Base-by-base conservation (phyloP, 2,329 filamentous ascomycete species). In the Fusarium graminum region DNA sequence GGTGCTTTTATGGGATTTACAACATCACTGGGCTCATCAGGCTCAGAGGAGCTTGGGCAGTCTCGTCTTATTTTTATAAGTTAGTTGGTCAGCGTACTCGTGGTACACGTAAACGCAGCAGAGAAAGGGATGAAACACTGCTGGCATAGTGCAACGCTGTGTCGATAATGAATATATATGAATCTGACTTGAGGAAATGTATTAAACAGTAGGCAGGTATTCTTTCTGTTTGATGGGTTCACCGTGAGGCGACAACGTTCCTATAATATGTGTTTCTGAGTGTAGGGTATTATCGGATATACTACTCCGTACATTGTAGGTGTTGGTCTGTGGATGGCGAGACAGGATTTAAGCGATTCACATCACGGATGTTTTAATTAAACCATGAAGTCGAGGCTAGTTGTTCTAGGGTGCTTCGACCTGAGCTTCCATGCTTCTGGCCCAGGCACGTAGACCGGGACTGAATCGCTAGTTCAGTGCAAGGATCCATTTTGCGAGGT, bases 321-420 rank as follows among this genome's bases (percentile, higher is more conserved):
- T 22, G 22, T 26, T 13, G 6, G 19, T 32, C 49, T 17, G 25
- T 25, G 14, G 13, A 14, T 22, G 11, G 11, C 8, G 13, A 46
- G 10, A 25, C 19, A 43, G 4, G 16, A 17, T 16, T n/a, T 10
- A 16, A 14, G 45, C 19, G 19, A 32, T 32, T 42, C 25, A 19
- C 36, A 16, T 30, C 25, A 30, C 26, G 41, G 22, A 32, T 19
- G n/a, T 14, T n/a, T 14, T 44, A 25, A 42, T 13, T 40, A 28
- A 14, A 36, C 14, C 16, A 44, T 38, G n/a, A 17, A 59, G 5
- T 36, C 8, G 16, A 36, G 16, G 34, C 13, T 34, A 43, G 9
- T 36, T 64, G 30, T 67, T 67, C 64, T 47, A 49, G 47, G 40
- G 25, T 52, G 49, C 63, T 67, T 67, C 64, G 53, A 64, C 32